These are phyloP conservation scores for Aspergillus udagawae DNA, from an alignment of 2,329 filamentous ascomycete genomes.

Conservation along the genomic window DNA sequence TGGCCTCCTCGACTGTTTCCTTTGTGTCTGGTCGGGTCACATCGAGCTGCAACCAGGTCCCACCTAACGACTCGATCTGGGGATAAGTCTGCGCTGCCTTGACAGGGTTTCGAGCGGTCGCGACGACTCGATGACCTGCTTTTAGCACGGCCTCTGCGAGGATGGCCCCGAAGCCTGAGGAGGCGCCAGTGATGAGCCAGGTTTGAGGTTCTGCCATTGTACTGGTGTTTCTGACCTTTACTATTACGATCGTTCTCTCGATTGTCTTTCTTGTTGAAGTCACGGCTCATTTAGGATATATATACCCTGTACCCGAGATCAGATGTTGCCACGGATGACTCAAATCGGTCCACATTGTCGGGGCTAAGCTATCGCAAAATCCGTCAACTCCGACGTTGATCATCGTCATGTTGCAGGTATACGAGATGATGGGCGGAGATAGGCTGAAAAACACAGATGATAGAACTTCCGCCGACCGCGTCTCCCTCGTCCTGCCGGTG, in stretches of 20 bases:
- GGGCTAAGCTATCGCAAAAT: background rate
- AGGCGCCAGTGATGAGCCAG: conserved; percentile 54
- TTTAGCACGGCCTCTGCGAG: conserved; percentile 44
- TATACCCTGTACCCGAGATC: no score
- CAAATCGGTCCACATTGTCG: no score
- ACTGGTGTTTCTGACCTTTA: background rate
- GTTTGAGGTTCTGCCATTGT: conserved; percentile 19
- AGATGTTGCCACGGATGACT: no score
- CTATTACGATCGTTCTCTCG: background rate
- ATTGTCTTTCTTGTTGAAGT: background rate
- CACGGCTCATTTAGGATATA: no score
- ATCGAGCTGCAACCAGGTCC: conserved; percentile 6
- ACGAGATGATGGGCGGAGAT: background rate
- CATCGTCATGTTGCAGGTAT: background rate
- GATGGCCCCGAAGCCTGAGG: conserved; percentile 49
- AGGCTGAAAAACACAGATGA: background rate
- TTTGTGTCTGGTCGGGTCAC: conserved; percentile 8
- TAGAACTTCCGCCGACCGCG: no score
- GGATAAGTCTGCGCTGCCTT: conserved; percentile 3
- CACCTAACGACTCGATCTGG: conserved; percentile 6
- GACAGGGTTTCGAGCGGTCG: conserved; percentile 44
- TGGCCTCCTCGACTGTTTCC: background rate
- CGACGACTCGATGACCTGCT: conserved; percentile 49
- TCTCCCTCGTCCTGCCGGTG: no score
- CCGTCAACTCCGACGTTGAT: background rate